Evolutionary conservation across 768 basidiomycete species (phyloP).

Genomic region (Leccinum subgranulosum): DNA sequence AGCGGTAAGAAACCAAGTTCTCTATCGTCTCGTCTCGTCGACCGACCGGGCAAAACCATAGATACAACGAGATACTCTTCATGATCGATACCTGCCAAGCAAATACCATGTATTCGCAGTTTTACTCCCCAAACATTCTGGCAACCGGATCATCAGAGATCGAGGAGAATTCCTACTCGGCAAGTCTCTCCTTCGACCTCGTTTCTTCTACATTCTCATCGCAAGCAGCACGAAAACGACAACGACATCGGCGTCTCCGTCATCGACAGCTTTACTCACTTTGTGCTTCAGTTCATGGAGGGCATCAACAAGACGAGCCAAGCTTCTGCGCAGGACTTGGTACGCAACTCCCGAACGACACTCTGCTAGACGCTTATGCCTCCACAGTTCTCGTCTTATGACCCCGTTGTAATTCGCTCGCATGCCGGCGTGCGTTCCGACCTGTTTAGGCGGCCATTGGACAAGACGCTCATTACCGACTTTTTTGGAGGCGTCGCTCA

Average conservation of each 20-base stretch:
- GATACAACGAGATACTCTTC: slow-evolving; percentile 93
- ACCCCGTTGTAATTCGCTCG: slow-evolving; percentile 71
- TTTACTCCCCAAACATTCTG: slow-evolving; percentile 91
- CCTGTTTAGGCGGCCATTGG: slow-evolving; percentile 68
- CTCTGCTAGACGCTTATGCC: slow-evolving; percentile 5
- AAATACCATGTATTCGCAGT: slow-evolving; percentile 89
- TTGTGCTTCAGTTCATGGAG: slow-evolving; percentile 88
- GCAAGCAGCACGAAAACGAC: slow-evolving; percentile 81
- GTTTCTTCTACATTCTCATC: neutral
- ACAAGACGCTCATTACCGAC: slow-evolving; percentile 66
- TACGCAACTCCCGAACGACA: slow-evolving; percentile 36
- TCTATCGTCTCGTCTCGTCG: neutral
- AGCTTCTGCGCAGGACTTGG: slow-evolving; percentile 77
- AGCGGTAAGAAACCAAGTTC: slow-evolving; percentile 49
- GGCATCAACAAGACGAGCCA: slow-evolving; percentile 87
- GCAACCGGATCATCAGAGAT: slow-evolving; percentile 85
- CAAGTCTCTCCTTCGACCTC: slow-evolving; percentile 34
- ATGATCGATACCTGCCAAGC: slow-evolving; percentile 99
- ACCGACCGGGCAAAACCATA: slow-evolving; percentile 33
- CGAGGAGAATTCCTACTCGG: slow-evolving; percentile 92
- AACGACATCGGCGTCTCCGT: slow-evolving; percentile 93
- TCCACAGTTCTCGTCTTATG: slow-evolving; percentile 77
- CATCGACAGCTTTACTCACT: slow-evolving; percentile 93
- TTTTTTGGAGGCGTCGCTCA: slow-evolving; percentile 89
- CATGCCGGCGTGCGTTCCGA: slow-evolving; percentile 87